phyloP scores from a whole-genome alignment of 2,329 filamentous ascomycete genomes.

The Samsoniella hepiali region DNA sequence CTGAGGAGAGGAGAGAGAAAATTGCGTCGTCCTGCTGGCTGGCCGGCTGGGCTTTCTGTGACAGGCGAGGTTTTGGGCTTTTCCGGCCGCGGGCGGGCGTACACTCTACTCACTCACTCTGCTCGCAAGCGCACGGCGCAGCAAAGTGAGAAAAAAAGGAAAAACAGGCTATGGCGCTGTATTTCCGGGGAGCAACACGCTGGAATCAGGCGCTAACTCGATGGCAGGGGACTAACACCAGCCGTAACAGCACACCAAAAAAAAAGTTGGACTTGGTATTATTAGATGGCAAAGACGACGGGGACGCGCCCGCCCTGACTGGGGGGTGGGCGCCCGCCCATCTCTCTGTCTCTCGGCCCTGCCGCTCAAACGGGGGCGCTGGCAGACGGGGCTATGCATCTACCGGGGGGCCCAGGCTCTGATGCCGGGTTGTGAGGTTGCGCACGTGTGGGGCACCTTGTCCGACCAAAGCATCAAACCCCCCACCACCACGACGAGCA shows the following conservation, averaged over 20 bases:
- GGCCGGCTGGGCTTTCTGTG: neutral
- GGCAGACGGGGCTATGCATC: slow-evolving; percentile 4
- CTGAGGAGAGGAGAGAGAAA: neutral
- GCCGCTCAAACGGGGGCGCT: neutral
- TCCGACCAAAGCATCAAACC: neutral
- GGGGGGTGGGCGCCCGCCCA: slow-evolving; percentile 6
- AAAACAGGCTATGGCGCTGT: neutral
- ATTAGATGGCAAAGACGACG: slow-evolving; percentile 3
- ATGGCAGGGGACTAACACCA: neutral
- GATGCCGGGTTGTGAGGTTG: neutral
- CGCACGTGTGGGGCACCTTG: neutral
- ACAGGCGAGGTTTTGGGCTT: slow-evolving; percentile 1
- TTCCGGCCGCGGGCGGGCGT: neutral
- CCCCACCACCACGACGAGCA: neutral
- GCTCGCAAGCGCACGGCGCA: neutral
- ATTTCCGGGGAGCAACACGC: neutral
- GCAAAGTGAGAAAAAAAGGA: no score
- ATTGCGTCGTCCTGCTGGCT: neutral
- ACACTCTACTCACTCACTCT: neutral
- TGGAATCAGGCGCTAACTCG: neutral
- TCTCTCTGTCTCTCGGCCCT: neutral
- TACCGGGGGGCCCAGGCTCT: neutral
- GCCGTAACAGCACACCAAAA: neutral
- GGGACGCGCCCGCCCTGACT: slow-evolving; percentile 7
- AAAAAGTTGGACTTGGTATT: neutral